phyloP scores from a whole-genome alignment of 129 eudicot genomes.

The Lactuca sativa region DNA sequence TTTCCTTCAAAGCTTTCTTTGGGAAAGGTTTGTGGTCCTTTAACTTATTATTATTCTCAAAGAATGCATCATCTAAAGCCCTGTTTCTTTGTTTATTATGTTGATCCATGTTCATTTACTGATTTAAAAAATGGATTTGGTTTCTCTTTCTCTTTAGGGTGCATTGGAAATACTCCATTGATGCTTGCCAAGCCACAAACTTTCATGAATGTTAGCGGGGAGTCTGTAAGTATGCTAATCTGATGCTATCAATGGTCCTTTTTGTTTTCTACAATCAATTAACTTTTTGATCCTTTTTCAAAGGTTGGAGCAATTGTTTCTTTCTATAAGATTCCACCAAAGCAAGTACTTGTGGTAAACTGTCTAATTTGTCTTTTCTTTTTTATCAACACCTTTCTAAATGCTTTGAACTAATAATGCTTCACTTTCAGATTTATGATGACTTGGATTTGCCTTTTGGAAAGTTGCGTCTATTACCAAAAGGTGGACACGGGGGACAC shows the following conservation, averaged over 20 bases:
- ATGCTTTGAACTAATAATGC: constrained; percentile 14
- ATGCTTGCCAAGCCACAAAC: constrained; percentile 98
- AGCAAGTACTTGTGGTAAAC: constrained; percentile 91
- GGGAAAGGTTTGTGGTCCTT: constrained; percentile 64
- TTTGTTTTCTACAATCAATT: background rate
- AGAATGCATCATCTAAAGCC: background rate
- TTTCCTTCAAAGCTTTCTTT: constrained; percentile 73
- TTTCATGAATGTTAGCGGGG: constrained; percentile 95
- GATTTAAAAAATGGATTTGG: background rate
- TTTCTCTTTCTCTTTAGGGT: constrained; percentile 50
- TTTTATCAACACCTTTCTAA: background rate
- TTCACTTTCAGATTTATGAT: constrained; percentile 64
- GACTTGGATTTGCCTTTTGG: constrained; percentile 95
- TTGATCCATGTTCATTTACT: background rate
- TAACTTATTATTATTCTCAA: background rate
- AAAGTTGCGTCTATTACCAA: constrained; percentile 83
- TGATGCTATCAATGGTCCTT: background rate
- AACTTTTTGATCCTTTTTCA: constrained; percentile 14
- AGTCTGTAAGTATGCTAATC: constrained; percentile 89
- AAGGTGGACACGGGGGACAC: constrained; percentile 99
- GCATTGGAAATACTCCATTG: constrained; percentile 78
- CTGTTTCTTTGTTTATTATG: background rate
- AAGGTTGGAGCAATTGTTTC: constrained; percentile 93
- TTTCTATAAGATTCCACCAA: constrained; percentile 81
- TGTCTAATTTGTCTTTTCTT: constrained; percentile 5